A percentile compares a stretch with the other conserved stretches of the same genome.
Evolutionary conservation across 2,329 filamentous ascomycete genomes (phyloP).

Genomic region (Chalara sp.): DNA sequence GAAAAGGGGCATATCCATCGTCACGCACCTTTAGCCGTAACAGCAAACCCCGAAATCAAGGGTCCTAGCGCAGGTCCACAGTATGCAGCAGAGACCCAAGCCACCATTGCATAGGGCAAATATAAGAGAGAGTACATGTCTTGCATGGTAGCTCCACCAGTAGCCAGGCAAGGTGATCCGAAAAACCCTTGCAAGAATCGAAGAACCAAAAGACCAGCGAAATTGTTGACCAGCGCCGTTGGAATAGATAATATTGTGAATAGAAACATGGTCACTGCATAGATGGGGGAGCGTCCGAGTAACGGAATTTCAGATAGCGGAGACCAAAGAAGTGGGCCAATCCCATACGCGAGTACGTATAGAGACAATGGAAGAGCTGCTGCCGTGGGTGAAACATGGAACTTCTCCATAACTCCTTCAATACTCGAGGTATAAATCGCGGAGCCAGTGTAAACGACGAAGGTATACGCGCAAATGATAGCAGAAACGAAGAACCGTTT

Average conservation of each 20-base stretch:
- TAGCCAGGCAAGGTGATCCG: conserved; percentile 58
- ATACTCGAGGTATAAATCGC: conserved; percentile 41
- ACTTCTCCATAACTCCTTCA: conserved; percentile 42
- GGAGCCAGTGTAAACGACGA: conserved; percentile 48
- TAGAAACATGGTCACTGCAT: conserved; percentile 60
- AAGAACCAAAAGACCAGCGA: conserved; percentile 55
- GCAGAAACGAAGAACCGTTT: conserved; percentile 36
- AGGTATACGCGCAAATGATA: conserved; percentile 50
- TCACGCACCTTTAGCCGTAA: conserved; percentile 35
- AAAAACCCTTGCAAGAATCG: conserved; percentile 62
- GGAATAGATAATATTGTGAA: conserved; percentile 63
- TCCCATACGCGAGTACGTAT: conserved; percentile 57
- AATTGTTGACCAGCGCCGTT: conserved; percentile 55
- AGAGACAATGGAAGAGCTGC: conserved; percentile 53
- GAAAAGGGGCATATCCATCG: too few relatives aligned
- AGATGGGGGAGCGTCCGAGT: conserved; percentile 62
- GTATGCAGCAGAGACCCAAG: conserved; percentile 50
- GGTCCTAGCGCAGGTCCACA: conserved; percentile 51
- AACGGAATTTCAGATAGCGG: conserved; percentile 60
- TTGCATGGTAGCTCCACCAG: conserved; percentile 43
- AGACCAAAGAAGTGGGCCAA: conserved; percentile 59
- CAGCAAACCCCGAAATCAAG: conserved; percentile 52
- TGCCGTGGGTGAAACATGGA: conserved; percentile 43
- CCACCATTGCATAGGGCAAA: conserved; percentile 50
- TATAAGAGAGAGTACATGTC: conserved; percentile 49